Conservation (phyloP, 2,329 filamentous ascomycete genomes). For the Mycogone perniciosa region DNA sequence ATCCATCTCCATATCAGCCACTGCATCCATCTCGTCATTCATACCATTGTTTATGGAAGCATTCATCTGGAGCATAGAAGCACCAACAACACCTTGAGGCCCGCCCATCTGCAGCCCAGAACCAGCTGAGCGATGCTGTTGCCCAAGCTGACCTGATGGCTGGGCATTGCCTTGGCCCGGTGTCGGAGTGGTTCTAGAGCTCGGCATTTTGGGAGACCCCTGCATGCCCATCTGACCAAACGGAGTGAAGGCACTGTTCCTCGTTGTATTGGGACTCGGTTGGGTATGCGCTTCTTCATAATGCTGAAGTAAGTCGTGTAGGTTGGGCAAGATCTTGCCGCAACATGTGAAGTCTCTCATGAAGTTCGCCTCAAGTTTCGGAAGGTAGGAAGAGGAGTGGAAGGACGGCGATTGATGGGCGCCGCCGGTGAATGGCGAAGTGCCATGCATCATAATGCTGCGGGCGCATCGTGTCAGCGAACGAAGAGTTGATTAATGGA, state of each 20-base stretch:
- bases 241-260: slow-evolving; percentile 36
- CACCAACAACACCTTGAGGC: slow-evolving; percentile 20
- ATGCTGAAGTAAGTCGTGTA: slow-evolving; percentile 92
- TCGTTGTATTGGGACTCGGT: slow-evolving; percentile 41
- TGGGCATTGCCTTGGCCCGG: slow-evolving; percentile 25
- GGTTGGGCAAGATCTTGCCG: slow-evolving; percentile 77
- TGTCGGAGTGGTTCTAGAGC: slow-evolving; percentile 27
- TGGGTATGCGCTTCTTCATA: slow-evolving; percentile 93
- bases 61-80: slow-evolving; percentile 33
- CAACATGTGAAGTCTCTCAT: slow-evolving; percentile 98
- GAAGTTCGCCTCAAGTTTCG: slow-evolving; percentile 94
- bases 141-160: slow-evolving; percentile 27
- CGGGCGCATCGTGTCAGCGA: slow-evolving; percentile 20
- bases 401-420: slow-evolving; percentile 86
- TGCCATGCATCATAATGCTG: slow-evolving; percentile 92
- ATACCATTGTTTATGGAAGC: slow-evolving; percentile 35
- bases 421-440: slow-evolving; percentile 67
- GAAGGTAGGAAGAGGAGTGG: slow-evolving; percentile 93
- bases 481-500: not conserved
- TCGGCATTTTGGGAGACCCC: slow-evolving; percentile 27
- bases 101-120: slow-evolving; percentile 35
- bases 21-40: slow-evolving; percentile 67
- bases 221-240: slow-evolving; percentile 32
- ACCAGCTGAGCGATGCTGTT: slow-evolving; percentile 25
- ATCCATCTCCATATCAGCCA: slow-evolving; percentile 97